A percentile compares a stretch with the other conserved stretches of the same genome.
Evolutionary conservation across 768 basidiomycete genomes (phyloP).

Genomic region (Mycena crocata): DNA sequence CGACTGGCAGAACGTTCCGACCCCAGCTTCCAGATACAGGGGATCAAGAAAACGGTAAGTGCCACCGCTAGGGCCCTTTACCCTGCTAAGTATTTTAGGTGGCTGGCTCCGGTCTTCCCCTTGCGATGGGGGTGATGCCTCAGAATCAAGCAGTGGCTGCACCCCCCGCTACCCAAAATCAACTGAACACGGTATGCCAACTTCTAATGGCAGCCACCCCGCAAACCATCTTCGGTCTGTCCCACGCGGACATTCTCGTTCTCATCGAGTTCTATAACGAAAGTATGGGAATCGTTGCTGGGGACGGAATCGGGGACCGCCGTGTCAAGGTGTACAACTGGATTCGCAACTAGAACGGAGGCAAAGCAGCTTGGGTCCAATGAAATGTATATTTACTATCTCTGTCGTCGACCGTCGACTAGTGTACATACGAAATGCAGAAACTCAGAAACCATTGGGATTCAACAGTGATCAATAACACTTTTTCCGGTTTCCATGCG

Average conservation of each 20-base stretch:
- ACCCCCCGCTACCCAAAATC: background rate
- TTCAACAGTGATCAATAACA: too few relatives aligned
- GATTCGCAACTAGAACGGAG: too few relatives aligned
- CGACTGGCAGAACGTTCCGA: background rate
- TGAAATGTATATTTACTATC: too few relatives aligned
- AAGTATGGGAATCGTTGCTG: background rate
- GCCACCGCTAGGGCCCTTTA: background rate
- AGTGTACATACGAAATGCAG: too few relatives aligned
- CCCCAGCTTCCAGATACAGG: background rate
- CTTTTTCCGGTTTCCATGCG: too few relatives aligned
- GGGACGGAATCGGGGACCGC: background rate
- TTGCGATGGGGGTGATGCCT: background rate
- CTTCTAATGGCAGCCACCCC: background rate
- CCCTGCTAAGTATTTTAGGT: too few relatives aligned
- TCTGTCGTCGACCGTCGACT: too few relatives aligned
- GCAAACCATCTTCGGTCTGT: background rate
- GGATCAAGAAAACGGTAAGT: background rate
- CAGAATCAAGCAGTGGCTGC: background rate
- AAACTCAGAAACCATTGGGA: too few relatives aligned
- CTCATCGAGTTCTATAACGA: slow-evolving; percentile 9
- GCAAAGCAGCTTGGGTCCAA: too few relatives aligned
- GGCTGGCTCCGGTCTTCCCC: background rate
- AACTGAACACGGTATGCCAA: background rate
- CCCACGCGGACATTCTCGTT: background rate
- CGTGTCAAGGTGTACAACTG: background rate